Base-by-base conservation (phyloP, 2,329 filamentous ascomycete species). In the Colletotrichum graminicola region DNA sequence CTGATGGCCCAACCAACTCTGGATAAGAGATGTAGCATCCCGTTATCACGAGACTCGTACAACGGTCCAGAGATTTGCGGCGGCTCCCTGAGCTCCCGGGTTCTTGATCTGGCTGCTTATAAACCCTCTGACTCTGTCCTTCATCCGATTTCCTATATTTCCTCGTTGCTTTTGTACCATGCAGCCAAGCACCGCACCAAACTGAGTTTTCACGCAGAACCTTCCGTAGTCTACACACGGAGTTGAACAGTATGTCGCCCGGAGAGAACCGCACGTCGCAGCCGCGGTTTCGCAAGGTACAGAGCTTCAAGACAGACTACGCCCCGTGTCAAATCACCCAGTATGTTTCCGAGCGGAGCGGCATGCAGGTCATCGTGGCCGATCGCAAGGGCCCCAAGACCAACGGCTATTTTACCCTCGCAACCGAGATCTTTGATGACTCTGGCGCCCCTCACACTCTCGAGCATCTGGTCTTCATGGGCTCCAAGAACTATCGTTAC, bases 381-480 rank as follows among this genome's bases (percentile, higher is more conserved):
- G 93, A 98, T 79, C 92, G 94, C 76, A 91, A 96, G 79, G 95
- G 96, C 0, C 96, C 96, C n/a, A 98, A 98, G 81, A 89, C 98
- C 73, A 92, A 93, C 75, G 96, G 96, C 43, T 97, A 97, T 82
- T 99, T 99, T 82, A 92, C 95, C 43, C 88, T 99, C 64, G 96
- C 96, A 43, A 99, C 96, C 3, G 96, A 99, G 82, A 98, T 99
- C 76, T 92, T 97, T 77, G 96, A 99, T 83, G 94, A 99, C 80
- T 98, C 95, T 14, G 96, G 96, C 51, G 93, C 96, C 18, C 96
- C 93, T 6, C 93, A 95, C 78, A 95, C 93, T 0, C 85, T 95
- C n/a, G 92, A 95, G 82, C 92, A 95, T 80, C 83, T 95, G 18
- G 86, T 93, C 74, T 95, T 95, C 79, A 94, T 95, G 92, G 96